Base-by-base conservation (phyloP, 352 stramenopile species). In the Pythium apleroticum region DNA sequence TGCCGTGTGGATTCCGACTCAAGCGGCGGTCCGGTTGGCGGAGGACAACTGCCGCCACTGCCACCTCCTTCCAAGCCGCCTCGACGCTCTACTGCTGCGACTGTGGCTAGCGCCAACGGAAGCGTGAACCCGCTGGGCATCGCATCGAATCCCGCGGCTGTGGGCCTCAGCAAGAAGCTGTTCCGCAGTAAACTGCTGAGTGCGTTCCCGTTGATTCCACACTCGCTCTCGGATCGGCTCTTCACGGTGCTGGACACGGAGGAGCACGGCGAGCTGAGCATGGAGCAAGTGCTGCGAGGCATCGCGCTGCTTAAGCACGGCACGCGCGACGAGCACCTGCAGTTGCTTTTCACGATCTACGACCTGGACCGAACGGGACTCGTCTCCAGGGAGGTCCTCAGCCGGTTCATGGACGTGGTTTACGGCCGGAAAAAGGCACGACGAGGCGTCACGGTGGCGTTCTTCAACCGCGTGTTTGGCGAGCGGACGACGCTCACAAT, bases 381-480 rank as follows among this genome's bases (percentile, higher is more conserved):
- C 27, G 69, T 96, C n/a, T 69, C 84, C 41, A 73, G 83, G 19
- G 87, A 92, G 35, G 69, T 89, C 25, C 67, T 96, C 35, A 77
- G 90, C 30, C 76, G 80, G 12, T 96, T 96, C 66, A 90, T 93
- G 80, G 84, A 93, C 62, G 85, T 96, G 48, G 81, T 96, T 17
- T 96, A 94, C 54, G 87, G 87, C 24, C 77, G 81, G 15, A 76
- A 71, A 35, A 65, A 75, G 2, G 79, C 85, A 0, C 73, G 84
- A 5, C 64, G 65, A 52, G 24, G n/a, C 9, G 60, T 71, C 0
- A 90, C 82, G 1, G 73, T 90, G 1, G 59, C 50, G 24, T 86
- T 92, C 37, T 57, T 96, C 31, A 72, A 91, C 60, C 65, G 57
- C 25, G 65, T 94, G 6, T 94, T 94, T 43, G 73, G 76, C 12